phyloP scores from a whole-genome alignment of 2,329 filamentous ascomycete species.

The Paecilomyces formosus region DNA sequence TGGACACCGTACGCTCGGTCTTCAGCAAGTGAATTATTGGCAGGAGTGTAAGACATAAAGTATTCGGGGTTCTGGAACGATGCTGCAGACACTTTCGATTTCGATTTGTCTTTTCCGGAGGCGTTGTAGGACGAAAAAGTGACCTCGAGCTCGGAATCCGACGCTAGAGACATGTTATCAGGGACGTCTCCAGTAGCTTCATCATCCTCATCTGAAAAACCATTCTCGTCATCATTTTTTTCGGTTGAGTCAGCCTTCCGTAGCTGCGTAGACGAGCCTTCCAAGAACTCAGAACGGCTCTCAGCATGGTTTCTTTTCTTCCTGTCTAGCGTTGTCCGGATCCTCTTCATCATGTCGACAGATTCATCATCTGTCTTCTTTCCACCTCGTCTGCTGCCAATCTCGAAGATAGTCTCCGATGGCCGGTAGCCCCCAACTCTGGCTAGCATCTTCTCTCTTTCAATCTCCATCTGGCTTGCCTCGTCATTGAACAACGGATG shows the following conservation, averaged over 20 bases:
- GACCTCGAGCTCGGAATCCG: slow-evolving; percentile 58
- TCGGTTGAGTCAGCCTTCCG: slow-evolving; percentile 7
- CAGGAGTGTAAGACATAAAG: slow-evolving; percentile 94
- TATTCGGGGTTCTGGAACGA: slow-evolving; percentile 78
- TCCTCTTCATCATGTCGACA: slow-evolving; percentile 43
- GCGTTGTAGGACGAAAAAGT: slow-evolving; percentile 57
- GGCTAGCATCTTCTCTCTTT: slow-evolving; percentile 78
- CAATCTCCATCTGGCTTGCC: slow-evolving; percentile 54
- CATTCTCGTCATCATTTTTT: slow-evolving; percentile 35
- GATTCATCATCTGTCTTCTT: slow-evolving; percentile 63
- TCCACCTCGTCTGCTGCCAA: slow-evolving; percentile 68
- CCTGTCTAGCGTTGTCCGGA: slow-evolving; percentile 37
- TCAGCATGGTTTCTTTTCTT: slow-evolving; percentile 29
- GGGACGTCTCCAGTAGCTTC: slow-evolving; percentile 27
- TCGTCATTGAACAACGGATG: slow-evolving; percentile 75
- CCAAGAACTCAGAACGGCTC: slow-evolving; percentile 16
- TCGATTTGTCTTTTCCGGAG: slow-evolving; percentile 42
- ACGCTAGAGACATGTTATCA: slow-evolving; percentile 53
- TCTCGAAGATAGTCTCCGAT: slow-evolving; percentile 92
- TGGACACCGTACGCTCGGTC: slow-evolving; percentile 92
- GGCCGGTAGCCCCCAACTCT: slow-evolving; percentile 84
- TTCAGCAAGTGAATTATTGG: slow-evolving; percentile 71
- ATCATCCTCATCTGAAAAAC: slow-evolving; percentile 30
- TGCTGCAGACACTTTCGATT: slow-evolving; percentile 40
- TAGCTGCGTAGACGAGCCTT: slow-evolving; percentile 8